phyloP scores from a whole-genome alignment of 352 stramenopile genomes.

The Phytophthora boehmeriae region DNA sequence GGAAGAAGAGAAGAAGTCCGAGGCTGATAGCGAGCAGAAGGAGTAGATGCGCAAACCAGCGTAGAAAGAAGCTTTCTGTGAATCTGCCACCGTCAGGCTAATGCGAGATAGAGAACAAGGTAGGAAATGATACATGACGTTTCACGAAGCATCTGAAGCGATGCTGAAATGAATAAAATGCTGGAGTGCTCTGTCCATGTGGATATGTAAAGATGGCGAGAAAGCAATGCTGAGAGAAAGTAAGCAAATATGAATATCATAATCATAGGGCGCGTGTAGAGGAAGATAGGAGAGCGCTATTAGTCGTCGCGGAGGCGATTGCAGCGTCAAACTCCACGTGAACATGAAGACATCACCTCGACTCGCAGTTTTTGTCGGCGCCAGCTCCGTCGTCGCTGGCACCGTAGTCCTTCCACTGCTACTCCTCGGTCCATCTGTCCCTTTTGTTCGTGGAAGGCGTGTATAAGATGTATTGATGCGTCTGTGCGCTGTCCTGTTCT shows the following conservation, averaged over 20 bases:
- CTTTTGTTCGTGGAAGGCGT: slow-evolving; percentile 27
- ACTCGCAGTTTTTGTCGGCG: slow-evolving; percentile 8
- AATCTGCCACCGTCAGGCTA: background rate
- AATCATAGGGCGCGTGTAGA: slow-evolving; percentile 18
- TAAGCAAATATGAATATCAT: slow-evolving; percentile 19
- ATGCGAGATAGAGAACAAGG: background rate
- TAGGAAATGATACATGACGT: background rate
- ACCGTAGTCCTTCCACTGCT: slow-evolving; percentile 8
- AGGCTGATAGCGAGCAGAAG: slow-evolving; percentile 31
- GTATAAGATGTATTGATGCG: slow-evolving; percentile 37
- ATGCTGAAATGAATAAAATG: slow-evolving; percentile 24
- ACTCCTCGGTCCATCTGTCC: slow-evolving; percentile 16
- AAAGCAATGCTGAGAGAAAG: background rate
- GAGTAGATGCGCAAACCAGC: slow-evolving; percentile 27
- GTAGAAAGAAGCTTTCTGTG: slow-evolving; percentile 9
- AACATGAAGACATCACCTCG: slow-evolving; percentile 1
- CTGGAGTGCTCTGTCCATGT: background rate
- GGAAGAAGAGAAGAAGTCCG: slow-evolving; percentile 43
- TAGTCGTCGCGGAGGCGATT: slow-evolving; percentile 6
- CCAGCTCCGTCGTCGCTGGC: slow-evolving; percentile 1
- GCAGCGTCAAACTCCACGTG: slow-evolving; percentile 2
- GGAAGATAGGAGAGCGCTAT: slow-evolving; percentile 25
- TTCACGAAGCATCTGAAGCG: slow-evolving; percentile 5
- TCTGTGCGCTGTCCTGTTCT: slow-evolving; percentile 22
- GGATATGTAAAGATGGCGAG: background rate